Percentiles rank a stretch among this genome's conserved stretches.
These are phyloP conservation scores for Beauveria brongniartii DNA, from an alignment of 2,329 filamentous ascomycete genomes.

Conservation along the genomic window DNA sequence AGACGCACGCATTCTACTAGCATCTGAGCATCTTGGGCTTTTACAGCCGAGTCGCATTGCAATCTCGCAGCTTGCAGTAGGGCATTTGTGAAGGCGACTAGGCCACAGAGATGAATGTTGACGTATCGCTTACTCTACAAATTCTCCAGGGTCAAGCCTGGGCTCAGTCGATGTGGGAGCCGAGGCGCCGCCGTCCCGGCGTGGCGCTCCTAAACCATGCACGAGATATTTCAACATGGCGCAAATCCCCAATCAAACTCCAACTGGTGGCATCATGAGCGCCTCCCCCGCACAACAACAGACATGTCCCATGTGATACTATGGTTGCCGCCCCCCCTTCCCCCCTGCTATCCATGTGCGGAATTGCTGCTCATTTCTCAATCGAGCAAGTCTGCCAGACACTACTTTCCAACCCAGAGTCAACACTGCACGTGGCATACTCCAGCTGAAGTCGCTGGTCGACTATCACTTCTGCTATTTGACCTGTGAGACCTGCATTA, in stretches of 20 bases:
- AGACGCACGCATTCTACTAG: neutral
- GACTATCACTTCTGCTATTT: neutral
- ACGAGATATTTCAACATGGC: neutral
- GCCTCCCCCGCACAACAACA: constrained; percentile 1
- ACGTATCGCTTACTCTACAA: neutral
- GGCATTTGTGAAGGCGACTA: too few relatives aligned
- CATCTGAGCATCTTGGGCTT: neutral
- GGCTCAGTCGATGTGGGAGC: neutral
- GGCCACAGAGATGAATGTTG: too few relatives aligned
- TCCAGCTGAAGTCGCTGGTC: neutral
- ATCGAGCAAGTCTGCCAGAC: neutral
- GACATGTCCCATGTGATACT: neutral
- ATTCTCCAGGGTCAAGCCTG: neutral
- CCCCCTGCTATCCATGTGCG: neutral
- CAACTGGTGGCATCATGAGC: neutral
- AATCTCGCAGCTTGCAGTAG: neutral
- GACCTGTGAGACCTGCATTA: neutral
- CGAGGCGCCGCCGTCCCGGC: neutral
- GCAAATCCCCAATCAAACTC: neutral
- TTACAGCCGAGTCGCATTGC: neutral
- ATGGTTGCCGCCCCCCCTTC: neutral
- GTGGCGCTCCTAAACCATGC: neutral
- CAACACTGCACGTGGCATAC: neutral
- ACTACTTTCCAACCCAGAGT: constrained; percentile 8
- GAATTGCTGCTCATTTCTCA: neutral